Evolutionary conservation across 1,139 yeast species (phyloP).

Genomic region (Hanseniaspora sp.): DNA sequence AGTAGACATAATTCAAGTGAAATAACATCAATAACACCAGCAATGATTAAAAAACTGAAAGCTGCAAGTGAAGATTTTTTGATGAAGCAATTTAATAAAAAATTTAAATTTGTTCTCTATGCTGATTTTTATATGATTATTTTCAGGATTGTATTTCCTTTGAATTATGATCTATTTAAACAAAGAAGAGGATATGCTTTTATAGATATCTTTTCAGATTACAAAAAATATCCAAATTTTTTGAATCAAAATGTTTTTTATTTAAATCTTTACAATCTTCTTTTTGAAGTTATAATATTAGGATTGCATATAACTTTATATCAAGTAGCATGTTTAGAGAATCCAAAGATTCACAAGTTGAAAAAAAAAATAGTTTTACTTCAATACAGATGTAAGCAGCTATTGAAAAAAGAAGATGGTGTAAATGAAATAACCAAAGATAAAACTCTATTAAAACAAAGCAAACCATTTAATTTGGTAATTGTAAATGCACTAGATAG

Average conservation of each 20-base stretch:
- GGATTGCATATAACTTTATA: slow-evolving; percentile 29
- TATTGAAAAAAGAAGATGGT: neutral
- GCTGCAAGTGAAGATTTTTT: neutral
- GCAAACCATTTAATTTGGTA: slow-evolving; percentile 9
- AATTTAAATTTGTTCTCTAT: slow-evolving; percentile 21
- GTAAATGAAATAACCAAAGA: neutral
- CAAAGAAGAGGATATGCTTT: slow-evolving; percentile 22
- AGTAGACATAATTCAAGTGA: neutral
- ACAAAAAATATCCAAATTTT: slow-evolving; percentile 33
- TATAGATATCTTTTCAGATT: slow-evolving; percentile 32
- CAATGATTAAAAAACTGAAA: neutral
- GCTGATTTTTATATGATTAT: slow-evolving; percentile 23
- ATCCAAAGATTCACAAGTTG: slow-evolving; percentile 20
- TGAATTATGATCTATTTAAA: slow-evolving; percentile 23
- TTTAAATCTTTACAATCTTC: slow-evolving; percentile 27
- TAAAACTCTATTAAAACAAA: neutral
- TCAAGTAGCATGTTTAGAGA: slow-evolving; percentile 30
- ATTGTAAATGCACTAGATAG: slow-evolving; percentile 8
- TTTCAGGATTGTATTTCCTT: slow-evolving; percentile 24
- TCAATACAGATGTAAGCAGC: slow-evolving; percentile 6
- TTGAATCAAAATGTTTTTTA: slow-evolving; percentile 22
- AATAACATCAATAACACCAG: neutral
- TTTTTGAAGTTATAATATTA: slow-evolving; percentile 27
- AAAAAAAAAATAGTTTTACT: slow-evolving; percentile 3
- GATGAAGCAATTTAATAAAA: slow-evolving; percentile 12